These are phyloP conservation scores for Zygotorulaspora sp. DNA, from an alignment of 805 yeast species.

Conservation along the genomic window DNA sequence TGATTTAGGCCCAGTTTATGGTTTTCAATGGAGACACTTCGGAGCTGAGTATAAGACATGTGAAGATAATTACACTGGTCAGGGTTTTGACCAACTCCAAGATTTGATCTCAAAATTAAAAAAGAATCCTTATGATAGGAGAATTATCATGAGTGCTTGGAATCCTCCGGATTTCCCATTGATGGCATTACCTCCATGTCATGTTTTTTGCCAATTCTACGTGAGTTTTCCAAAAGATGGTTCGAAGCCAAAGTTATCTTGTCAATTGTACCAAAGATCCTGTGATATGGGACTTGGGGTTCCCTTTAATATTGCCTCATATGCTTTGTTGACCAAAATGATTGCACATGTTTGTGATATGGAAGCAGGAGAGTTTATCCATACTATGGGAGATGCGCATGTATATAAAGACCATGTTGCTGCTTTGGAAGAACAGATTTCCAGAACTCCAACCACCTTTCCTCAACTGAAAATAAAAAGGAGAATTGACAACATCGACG, in stretches of 20 bases:
- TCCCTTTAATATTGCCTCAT: conserved; percentile 96
- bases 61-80: conserved; percentile 78
- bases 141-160: conserved; percentile 97
- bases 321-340: conserved; percentile 88
- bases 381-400: conserved; percentile 95
- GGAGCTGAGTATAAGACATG: conserved; percentile 90
- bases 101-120: conserved; percentile 75
- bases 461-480: conserved; percentile 74
- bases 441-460: conserved; percentile 70
- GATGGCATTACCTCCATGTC: conserved; percentile 99
- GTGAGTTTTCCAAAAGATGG: conserved; percentile 69
- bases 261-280: conserved; percentile 92
- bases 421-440: conserved; percentile 75
- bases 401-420: conserved; percentile 91
- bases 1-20: conserved; percentile 97
- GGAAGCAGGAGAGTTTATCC: conserved; percentile 94
- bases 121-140: conserved; percentile 87
- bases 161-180: conserved; percentile 89
- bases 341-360: conserved; percentile 91
- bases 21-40: conserved; percentile 99
- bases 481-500: conserved; percentile 70
- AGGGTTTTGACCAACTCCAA: conserved; percentile 87
- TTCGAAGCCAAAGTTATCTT: conserved; percentile 65
- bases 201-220: conserved; percentile 91
- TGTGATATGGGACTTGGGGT: conserved; percentile 99